Conservation (phyloP, 108 stramenopile genomes). For the Skeletonema costatum region DNA sequence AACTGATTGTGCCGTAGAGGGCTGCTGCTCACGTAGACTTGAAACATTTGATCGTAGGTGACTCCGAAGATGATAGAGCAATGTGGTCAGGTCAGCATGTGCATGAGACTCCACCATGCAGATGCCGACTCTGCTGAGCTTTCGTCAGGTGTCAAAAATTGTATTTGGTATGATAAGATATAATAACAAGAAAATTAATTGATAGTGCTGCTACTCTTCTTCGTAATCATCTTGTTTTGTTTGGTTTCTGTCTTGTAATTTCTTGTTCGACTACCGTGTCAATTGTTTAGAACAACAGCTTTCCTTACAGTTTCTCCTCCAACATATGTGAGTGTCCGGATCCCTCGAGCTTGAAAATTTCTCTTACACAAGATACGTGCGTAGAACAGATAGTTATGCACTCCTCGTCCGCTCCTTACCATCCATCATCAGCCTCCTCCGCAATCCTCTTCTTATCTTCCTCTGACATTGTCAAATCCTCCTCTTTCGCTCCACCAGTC, state of each 20-base stretch:
- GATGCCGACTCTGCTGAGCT: neutral
- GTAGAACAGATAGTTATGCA: neutral
- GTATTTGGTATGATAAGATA: neutral
- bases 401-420: conserved; percentile 43
- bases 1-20: neutral
- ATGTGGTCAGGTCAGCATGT: neutral
- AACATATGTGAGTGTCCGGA: neutral
- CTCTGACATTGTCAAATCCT: conserved; percentile 73
- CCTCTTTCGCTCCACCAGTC: conserved; percentile 58
- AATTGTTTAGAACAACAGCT: neutral
- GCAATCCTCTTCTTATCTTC: conserved; percentile 79
- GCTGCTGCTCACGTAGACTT: neutral
- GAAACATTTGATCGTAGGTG: neutral
- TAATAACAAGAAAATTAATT: neutral
- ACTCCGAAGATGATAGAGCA: neutral
- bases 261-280: neutral
- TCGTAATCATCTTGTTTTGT: neutral
- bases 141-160: neutral
- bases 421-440: conserved; percentile 88
- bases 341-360: neutral
- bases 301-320: neutral
- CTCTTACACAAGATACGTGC: neutral
- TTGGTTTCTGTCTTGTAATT: neutral
- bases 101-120: too few relatives aligned
- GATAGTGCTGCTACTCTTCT: neutral